Evolutionary conservation across 257 asterid species (phyloP).

Genomic region (Jasminum sambac): DNA sequence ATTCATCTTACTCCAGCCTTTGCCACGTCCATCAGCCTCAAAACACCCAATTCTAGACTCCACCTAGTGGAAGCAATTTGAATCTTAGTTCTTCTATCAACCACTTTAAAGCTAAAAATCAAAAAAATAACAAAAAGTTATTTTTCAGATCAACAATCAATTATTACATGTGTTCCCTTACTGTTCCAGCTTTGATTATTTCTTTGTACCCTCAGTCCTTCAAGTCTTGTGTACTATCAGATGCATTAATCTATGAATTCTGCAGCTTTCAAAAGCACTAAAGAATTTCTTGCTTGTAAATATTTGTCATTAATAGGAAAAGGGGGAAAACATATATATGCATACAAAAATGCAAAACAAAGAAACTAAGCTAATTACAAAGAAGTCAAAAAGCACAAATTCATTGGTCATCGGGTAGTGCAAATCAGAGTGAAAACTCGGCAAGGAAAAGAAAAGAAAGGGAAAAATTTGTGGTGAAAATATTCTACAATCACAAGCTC

Average conservation of each 20-base stretch:
- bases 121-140: neutral
- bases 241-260: neutral
- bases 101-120: neutral
- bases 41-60: constrained; percentile 92
- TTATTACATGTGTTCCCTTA: constrained; percentile 40
- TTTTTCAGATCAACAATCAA: constrained; percentile 15
- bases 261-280: constrained; percentile 7
- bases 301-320: no score
- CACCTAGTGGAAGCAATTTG: constrained; percentile 55
- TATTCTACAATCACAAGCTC: no score
- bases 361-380: no score
- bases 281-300: no score
- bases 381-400: no score
- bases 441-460: no score
- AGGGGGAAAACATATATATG: no score
- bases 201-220: constrained; percentile 97
- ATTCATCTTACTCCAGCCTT: constrained; percentile 80
- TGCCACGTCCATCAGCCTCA: constrained; percentile 96
- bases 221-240: constrained; percentile 68
- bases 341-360: no score
- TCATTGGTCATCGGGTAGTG: no score
- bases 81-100: constrained; percentile 11
- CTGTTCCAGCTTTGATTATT: constrained; percentile 87
- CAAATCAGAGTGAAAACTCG: no score
- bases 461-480: no score